Percentiles rank a stretch among this genome's conserved stretches.
Evolutionary conservation across 192 early-diverging fungal species (phyloP).

Genomic region (Gamsiella multidivaricata): DNA sequence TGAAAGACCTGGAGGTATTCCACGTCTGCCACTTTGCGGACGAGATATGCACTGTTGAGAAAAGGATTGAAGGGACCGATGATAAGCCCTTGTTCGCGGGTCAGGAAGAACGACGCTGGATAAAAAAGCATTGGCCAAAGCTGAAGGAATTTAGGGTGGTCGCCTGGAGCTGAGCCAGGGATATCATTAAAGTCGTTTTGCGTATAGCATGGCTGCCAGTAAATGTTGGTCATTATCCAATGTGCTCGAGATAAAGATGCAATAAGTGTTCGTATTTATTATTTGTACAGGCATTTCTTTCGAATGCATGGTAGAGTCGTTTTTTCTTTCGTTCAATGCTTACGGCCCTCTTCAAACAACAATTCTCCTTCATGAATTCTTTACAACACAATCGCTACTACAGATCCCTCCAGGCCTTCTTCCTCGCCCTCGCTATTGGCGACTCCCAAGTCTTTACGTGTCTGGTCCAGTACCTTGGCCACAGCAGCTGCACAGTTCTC

Average conservation of each 20-base stretch:
- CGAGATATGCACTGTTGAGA: not conserved
- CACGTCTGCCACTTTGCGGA: not conserved
- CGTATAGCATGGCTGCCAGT: too few relatives aligned
- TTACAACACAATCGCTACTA: slow-evolving; percentile 22
- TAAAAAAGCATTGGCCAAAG: slow-evolving; percentile 1
- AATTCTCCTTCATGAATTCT: not conserved
- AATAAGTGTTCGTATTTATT: too few relatives aligned
- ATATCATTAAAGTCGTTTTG: not conserved
- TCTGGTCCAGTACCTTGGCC: slow-evolving; percentile 26
- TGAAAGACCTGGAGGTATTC: not conserved
- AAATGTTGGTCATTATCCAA: too few relatives aligned
- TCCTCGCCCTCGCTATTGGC: slow-evolving; percentile 9
- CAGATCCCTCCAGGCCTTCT: slow-evolving; percentile 22
- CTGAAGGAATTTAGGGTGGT: not conserved
- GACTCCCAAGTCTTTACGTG: slow-evolving; percentile 13
- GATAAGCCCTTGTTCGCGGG: not conserved
- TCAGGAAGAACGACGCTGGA: slow-evolving; percentile 1
- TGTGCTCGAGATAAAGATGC: too few relatives aligned
- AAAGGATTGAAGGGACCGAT: not conserved
- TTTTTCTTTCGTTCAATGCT: not conserved
- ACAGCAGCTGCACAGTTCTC: slow-evolving; percentile 38
- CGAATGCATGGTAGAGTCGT: not conserved
- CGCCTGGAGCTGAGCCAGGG: not conserved
- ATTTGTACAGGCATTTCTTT: too few relatives aligned
- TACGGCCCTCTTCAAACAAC: not conserved